Percentiles rank a stretch among this genome's conserved stretches.
Evolutionary conservation across 106 monocot species (phyloP).

Genomic region (Gastrodia elata): DNA sequence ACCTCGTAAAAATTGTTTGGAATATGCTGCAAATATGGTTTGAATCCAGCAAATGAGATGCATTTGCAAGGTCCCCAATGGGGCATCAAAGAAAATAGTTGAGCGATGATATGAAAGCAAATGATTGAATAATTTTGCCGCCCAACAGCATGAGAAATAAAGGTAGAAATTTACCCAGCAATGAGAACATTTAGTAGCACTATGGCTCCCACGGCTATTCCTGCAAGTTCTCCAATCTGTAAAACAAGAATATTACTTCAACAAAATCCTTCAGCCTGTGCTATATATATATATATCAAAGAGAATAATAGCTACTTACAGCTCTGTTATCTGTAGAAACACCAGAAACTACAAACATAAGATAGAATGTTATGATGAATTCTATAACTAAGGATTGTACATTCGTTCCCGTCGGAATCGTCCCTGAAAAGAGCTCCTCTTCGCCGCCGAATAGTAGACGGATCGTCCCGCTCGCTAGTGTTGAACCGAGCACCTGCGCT

Average conservation of each 20-base stretch:
- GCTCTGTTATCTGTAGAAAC: slow-evolving; percentile 84
- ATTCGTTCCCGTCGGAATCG: slow-evolving; percentile 55
- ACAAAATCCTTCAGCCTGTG: not conserved
- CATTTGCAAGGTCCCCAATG: no score
- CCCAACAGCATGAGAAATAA: not conserved
- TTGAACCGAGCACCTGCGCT: slow-evolving; percentile 70
- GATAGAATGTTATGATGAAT: slow-evolving; percentile 85
- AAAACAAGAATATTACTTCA: not conserved
- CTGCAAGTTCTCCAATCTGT: slow-evolving; percentile 84
- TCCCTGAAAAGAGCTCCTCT: slow-evolving; percentile 47
- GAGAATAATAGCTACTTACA: slow-evolving; percentile 20
- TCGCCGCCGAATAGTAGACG: slow-evolving; percentile 46
- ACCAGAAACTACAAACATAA: slow-evolving; percentile 91
- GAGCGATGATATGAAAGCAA: no score
- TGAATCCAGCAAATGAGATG: no score
- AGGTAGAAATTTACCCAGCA: slow-evolving; percentile 37
- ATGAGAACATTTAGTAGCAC: slow-evolving; percentile 58
- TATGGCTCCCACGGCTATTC: slow-evolving; percentile 73
- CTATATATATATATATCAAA: no score
- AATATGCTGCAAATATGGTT: no score
- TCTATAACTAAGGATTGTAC: slow-evolving; percentile 61
- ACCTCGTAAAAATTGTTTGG: no score
- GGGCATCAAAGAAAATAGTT: no score
- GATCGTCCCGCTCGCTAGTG: slow-evolving; percentile 64
- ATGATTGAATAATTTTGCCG: no score